A percentile compares a stretch with the other conserved stretches of the same genome.
phyloP scores from a whole-genome alignment of 2,329 filamentous ascomycete genomes.

The Trichoderma pleuroti region DNA sequence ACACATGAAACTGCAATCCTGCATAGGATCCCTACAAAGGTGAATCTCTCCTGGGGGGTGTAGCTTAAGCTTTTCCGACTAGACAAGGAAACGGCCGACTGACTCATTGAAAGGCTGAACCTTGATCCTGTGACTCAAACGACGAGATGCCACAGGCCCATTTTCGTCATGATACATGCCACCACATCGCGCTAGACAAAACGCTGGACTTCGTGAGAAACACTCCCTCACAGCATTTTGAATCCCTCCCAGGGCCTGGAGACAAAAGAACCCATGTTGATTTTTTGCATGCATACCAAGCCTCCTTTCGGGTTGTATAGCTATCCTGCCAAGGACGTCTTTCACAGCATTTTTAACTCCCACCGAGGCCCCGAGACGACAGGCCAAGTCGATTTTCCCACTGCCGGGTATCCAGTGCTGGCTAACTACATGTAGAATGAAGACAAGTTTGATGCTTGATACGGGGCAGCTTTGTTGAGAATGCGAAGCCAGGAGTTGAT shows the following conservation, averaged over 20 bases:
- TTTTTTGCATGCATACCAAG: too few species aligned
- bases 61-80: neutral
- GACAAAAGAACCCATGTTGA: too few species aligned
- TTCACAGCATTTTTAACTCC: neutral
- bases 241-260: neutral
- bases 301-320: too few species aligned
- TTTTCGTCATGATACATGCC: neutral
- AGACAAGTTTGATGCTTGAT: neutral
- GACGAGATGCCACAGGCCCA: accelerated
- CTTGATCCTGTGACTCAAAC: neutral
- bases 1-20: neutral
- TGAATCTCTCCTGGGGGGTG: neutral
- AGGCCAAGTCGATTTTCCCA: neutral
- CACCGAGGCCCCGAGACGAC: too few species aligned
- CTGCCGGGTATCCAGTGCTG: neutral
- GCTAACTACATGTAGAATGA: neutral
- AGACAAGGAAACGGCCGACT: neutral
- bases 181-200: too few species aligned
- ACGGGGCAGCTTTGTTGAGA: neutral
- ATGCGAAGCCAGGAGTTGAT: neutral
- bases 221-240: neutral
- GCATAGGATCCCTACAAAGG: neutral
- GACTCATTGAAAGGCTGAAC: neutral
- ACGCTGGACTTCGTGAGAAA: too few species aligned
- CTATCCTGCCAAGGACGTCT: too few species aligned